These are phyloP conservation scores for Aquilaria agallochum DNA, from an alignment of 441 rosid species.

Conservation along the genomic window DNA sequence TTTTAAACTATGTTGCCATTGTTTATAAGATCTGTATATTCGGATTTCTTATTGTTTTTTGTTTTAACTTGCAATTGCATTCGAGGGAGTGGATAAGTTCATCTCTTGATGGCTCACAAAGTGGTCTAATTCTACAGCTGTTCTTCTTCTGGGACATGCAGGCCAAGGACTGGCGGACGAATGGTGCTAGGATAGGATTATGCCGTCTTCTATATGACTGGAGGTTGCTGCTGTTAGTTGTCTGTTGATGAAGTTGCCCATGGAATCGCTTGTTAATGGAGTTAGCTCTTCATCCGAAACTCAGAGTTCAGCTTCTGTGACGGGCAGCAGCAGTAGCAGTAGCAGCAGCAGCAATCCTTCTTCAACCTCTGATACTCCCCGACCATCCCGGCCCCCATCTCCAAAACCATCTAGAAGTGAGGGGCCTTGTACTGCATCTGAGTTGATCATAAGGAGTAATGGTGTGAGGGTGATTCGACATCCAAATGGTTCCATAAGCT, in stretches of 20 bases:
- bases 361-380: slow-evolving; percentile 19
- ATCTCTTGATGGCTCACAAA: slow-evolving; percentile 14
- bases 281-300: slow-evolving; percentile 37
- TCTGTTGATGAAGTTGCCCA: slow-evolving; percentile 29
- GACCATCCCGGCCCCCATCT: slow-evolving; percentile 30
- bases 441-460: slow-evolving; percentile 11
- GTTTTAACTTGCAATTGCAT: slow-evolving; percentile 20
- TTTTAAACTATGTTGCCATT: not conserved
- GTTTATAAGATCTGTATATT: too few species aligned
- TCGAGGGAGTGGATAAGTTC: not conserved
- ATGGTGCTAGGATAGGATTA: slow-evolving; percentile 4
- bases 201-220: not conserved
- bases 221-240: not conserved
- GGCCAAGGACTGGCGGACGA: slow-evolving; percentile 6
- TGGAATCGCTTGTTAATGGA: slow-evolving; percentile 49
- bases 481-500: slow-evolving; percentile 22
- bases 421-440: slow-evolving; percentile 21
- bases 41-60: not conserved
- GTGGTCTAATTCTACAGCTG: slow-evolving; percentile 1
- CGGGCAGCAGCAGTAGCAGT: not conserved
- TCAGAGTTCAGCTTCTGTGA: slow-evolving; percentile 27
- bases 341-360: slow-evolving; percentile 15
- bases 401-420: slow-evolving; percentile 36
- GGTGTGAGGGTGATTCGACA: slow-evolving; percentile 15
- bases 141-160: slow-evolving; percentile 12